A percentile compares a stretch with the other conserved stretches of the same genome.
phyloP scores from a whole-genome alignment of 768 basidiomycete genomes.

The Agrocybe praecox region DNA sequence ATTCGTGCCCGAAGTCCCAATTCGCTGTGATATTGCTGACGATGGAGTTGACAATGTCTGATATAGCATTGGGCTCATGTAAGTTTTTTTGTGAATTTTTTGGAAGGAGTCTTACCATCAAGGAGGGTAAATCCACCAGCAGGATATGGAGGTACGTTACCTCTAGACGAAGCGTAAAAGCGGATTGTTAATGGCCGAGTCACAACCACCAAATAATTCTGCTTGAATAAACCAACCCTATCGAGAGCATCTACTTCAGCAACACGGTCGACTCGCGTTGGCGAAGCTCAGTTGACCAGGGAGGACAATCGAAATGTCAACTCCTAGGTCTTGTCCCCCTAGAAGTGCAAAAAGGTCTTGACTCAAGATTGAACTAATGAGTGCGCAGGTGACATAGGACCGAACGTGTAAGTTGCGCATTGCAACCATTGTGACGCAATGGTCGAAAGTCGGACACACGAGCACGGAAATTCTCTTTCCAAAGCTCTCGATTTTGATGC shows the following conservation, averaged over 20 bases:
- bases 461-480: too few species aligned
- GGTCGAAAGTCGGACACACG: too few species aligned
- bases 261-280: background rate
- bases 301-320: constrained; percentile 17
- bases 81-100: background rate
- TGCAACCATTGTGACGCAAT: too few species aligned
- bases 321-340: constrained; percentile 1
- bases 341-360: constrained; percentile 12
- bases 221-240: constrained; percentile 32
- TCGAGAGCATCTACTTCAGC: background rate
- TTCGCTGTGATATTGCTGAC: constrained; percentile 35
- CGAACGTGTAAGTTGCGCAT: too few species aligned
- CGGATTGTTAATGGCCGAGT: constrained; percentile 48
- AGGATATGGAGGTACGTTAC: constrained; percentile 39
- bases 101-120: constrained; percentile 25
- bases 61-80: background rate
- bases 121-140: constrained; percentile 42
- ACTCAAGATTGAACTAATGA: background rate
- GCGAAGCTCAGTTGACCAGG: constrained; percentile 14
- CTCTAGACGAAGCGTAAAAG: constrained; percentile 43
- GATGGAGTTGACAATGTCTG: constrained; percentile 35
- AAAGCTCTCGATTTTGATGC: too few species aligned
- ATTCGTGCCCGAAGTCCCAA: constrained; percentile 40
- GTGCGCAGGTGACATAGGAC: too few species aligned
- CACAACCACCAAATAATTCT: constrained; percentile 39